These are phyloP conservation scores for Kwoniella mangroviensis DNA, from an alignment of 768 basidiomycete species.

Conservation along the genomic window DNA sequence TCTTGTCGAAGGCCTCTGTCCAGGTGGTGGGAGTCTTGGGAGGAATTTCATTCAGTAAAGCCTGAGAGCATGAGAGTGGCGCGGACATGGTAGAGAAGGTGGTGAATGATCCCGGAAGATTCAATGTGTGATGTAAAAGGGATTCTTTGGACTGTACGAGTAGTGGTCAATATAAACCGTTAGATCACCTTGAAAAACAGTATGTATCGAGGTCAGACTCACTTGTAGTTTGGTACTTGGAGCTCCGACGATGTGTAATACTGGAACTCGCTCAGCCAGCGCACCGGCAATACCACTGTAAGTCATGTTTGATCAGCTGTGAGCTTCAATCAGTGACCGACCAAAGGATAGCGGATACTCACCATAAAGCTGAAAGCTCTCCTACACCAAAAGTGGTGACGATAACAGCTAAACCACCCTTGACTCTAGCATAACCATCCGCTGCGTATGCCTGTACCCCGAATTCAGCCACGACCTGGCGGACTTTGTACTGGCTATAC, in stretches of 20 bases:
- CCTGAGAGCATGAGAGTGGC: slow-evolving; percentile 75
- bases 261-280: slow-evolving; percentile 78
- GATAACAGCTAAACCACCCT: slow-evolving; percentile 62
- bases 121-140: slow-evolving; percentile 85
- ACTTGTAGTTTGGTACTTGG: slow-evolving; percentile 77
- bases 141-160: slow-evolving; percentile 60
- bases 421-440: slow-evolving; percentile 90
- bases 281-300: slow-evolving; percentile 67
- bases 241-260: slow-evolving; percentile 83
- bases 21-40: slow-evolving; percentile 61
- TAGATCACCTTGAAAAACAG: no score
- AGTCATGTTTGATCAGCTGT: slow-evolving; percentile 61
- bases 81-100: slow-evolving; percentile 76
- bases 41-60: slow-evolving; percentile 63
- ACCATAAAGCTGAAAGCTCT: slow-evolving; percentile 75
- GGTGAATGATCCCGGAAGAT: slow-evolving; percentile 75
- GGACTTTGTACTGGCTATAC: background rate
- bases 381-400: slow-evolving; percentile 90
- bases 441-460: slow-evolving; percentile 72
- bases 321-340: background rate
- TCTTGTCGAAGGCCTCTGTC: slow-evolving; percentile 72
- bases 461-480: slow-evolving; percentile 61
- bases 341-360: slow-evolving; percentile 1
- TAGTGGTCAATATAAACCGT: background rate
- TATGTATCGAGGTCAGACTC: slow-evolving; percentile 23